phyloP scores from a whole-genome alignment of 331 rosid species.

The Cydonia oblonga region DNA sequence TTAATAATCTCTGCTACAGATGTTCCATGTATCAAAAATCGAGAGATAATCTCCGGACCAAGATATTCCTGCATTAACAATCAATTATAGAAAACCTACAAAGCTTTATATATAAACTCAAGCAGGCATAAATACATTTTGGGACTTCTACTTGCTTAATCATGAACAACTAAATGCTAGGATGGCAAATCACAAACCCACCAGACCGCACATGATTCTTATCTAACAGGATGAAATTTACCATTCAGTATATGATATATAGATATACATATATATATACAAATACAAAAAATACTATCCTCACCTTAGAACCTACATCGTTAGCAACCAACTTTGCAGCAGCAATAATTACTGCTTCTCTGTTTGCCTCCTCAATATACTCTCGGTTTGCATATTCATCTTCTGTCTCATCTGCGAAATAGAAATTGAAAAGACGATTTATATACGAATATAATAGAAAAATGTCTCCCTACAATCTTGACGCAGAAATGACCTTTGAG shows the following conservation, averaged over 20 bases:
- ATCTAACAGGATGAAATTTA: background rate
- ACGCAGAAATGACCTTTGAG: background rate
- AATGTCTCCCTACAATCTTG: background rate
- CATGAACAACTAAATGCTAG: background rate
- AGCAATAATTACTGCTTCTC: constrained; percentile 65
- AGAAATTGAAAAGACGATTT: constrained; percentile 5
- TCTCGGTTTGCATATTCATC: constrained; percentile 70
- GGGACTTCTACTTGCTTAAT: background rate
- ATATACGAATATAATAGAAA: constrained; percentile 1
- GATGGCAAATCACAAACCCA: background rate
- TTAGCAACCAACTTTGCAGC: constrained; percentile 58
- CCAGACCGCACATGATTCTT: background rate
- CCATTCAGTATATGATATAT: background rate
- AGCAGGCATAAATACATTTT: background rate
- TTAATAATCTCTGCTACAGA: constrained; percentile 65
- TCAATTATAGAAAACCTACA: background rate
- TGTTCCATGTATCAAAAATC: constrained; percentile 70
- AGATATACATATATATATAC: too few species aligned
- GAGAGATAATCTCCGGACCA: constrained; percentile 78
- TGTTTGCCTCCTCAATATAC: constrained; percentile 68
- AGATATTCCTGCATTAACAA: constrained; percentile 61
- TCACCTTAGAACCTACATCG: constrained; percentile 67
- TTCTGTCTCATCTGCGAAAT: constrained; percentile 61
- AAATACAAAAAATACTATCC: background rate
- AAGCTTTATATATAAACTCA: background rate